These are phyloP conservation scores for Corylus americana DNA, from an alignment of 306 rosid species.

Conservation along the genomic window DNA sequence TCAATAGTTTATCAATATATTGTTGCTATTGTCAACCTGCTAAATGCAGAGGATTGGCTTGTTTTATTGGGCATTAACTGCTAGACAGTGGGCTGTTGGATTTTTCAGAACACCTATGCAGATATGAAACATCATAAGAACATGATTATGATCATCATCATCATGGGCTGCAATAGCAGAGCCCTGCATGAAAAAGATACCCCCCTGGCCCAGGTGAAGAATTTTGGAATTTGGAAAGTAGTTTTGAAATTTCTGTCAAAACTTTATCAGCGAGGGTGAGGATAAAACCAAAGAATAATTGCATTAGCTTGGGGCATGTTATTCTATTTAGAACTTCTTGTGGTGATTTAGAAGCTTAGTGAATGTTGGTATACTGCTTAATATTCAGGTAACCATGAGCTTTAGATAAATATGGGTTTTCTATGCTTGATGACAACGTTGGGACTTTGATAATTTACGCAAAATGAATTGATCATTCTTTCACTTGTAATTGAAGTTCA, in stretches of 20 bases:
- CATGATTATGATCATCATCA: background rate
- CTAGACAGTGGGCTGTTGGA: background rate
- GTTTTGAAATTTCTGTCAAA: background rate
- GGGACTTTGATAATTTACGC: slow-evolving; percentile 12
- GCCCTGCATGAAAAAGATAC: background rate
- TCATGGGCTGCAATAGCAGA: background rate
- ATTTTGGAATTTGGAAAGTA: background rate
- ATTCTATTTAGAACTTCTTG: background rate
- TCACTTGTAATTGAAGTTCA: slow-evolving; percentile 2
- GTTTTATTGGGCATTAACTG: background rate
- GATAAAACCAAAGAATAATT: background rate
- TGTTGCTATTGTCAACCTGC: background rate
- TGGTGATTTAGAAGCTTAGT: background rate
- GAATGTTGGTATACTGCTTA: background rate
- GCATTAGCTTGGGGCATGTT: background rate
- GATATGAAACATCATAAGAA: background rate
- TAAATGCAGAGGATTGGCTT: background rate
- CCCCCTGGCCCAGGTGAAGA: background rate
- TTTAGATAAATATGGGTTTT: background rate
- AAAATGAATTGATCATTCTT: slow-evolving; percentile 5
- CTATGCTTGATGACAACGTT: slow-evolving; percentile 7
- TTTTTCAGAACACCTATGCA: background rate
- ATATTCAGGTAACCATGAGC: background rate
- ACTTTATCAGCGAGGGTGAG: background rate
- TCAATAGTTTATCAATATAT: background rate